A percentile compares a stretch with the other conserved stretches of the same genome.
Conservation (phyloP, 176 grass and related monocot species). For the Dactylis glomerata region DNA sequence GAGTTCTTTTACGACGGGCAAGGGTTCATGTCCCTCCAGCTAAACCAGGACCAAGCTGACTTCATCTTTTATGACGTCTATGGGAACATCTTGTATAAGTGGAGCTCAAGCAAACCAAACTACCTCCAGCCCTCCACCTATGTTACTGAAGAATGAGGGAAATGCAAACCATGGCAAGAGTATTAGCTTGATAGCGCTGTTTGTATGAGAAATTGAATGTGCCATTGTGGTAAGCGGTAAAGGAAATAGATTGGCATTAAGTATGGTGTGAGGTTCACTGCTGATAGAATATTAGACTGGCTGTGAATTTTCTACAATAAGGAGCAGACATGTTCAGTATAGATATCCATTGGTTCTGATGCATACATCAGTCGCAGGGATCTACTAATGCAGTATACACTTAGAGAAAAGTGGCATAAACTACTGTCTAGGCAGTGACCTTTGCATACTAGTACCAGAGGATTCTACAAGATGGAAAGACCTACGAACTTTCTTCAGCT, state of each 20-base stretch:
- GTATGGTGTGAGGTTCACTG: neutral
- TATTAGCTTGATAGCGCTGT: conserved; percentile 19
- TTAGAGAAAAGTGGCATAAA: neutral
- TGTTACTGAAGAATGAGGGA: conserved; percentile 28
- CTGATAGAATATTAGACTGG: conserved; percentile 4
- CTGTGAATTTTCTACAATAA: neutral
- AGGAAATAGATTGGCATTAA: conserved; percentile 16
- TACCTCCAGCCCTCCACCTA: conserved; percentile 6
- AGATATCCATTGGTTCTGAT: neutral
- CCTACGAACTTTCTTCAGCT: conserved; percentile 17
- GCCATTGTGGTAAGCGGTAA: neutral
- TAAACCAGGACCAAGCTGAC: conserved; percentile 38
- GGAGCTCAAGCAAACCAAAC: conserved; percentile 47
- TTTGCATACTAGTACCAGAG: conserved; percentile 7
- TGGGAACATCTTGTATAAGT: conserved; percentile 57
- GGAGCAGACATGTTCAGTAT: conserved; percentile 13
- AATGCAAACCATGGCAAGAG: neutral
- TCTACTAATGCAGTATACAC: neutral
- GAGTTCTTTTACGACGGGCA: conserved; percentile 86
- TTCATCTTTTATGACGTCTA: conserved; percentile 65
- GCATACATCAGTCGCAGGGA: neutral
- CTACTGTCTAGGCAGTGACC: neutral
- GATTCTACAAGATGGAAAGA: neutral
- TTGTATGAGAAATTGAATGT: conserved; percentile 27
- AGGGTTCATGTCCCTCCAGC: conserved; percentile 85